Conservation (phyloP, 1,284 basidiomycete genomes). For the Wallemia hederae region DNA sequence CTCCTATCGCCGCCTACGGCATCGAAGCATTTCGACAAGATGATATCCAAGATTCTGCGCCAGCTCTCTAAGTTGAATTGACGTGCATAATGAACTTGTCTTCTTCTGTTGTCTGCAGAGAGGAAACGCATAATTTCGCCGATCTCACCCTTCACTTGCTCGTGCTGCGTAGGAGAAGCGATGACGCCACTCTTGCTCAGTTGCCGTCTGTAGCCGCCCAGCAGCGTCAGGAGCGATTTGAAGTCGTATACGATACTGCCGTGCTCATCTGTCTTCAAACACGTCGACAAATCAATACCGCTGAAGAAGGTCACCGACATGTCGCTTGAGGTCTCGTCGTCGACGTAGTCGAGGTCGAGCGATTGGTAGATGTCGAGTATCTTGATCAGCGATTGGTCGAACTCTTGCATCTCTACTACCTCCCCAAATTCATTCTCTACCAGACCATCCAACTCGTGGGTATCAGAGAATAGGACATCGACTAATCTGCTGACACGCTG, state of each 20-base stretch:
- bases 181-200: slow-evolving; percentile 39
- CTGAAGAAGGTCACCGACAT: slow-evolving; percentile 36
- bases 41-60: slow-evolving; percentile 50
- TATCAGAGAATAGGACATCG: slow-evolving; percentile 31
- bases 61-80: slow-evolving; percentile 46
- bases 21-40: slow-evolving; percentile 52
- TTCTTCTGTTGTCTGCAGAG: slow-evolving; percentile 55
- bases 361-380: slow-evolving; percentile 67
- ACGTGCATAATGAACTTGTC: slow-evolving; percentile 42
- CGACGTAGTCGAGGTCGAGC: slow-evolving; percentile 61
- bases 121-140: slow-evolving; percentile 50
- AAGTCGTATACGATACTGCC: slow-evolving; percentile 61
- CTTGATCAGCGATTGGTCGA: slow-evolving; percentile 36
- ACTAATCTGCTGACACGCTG: slow-evolving; percentile 40
- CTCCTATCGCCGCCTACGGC: slow-evolving; percentile 45
- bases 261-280: slow-evolving; percentile 34
- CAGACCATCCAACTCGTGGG: slow-evolving; percentile 19
- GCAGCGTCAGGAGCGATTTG: slow-evolving; percentile 32
- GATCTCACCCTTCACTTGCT: slow-evolving; percentile 38
- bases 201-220: slow-evolving; percentile 29
- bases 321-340: slow-evolving; percentile 30
- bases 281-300: slow-evolving; percentile 41
- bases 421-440: slow-evolving; percentile 20
- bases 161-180: slow-evolving; percentile 29
- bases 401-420: slow-evolving; percentile 22